Evolutionary conservation across 345 rosid genomes (phyloP), one percentile per base, ranked within the genome.

Genomic region (Firmiana major): DNA sequence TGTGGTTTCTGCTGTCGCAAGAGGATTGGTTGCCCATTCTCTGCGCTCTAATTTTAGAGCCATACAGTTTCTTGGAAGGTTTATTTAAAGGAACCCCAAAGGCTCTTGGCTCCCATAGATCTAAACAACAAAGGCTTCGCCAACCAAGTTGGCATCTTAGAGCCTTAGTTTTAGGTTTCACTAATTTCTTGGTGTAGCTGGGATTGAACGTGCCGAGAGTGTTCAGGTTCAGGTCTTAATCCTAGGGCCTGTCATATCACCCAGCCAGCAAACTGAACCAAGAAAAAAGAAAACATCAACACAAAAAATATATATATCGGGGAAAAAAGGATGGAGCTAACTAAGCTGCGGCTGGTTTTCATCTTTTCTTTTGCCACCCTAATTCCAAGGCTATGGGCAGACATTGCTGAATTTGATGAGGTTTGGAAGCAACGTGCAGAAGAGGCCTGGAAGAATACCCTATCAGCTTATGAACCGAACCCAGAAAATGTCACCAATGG

Each of bases 401-500:
- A 73, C 36, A 74, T 81, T 15, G 84, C 59, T 1, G 19, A 68
- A 7, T 80, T 40, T 49, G 92, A 87, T 31, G 84, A 81, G 9
- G 81, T 81, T 10, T 87, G 93, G 90, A 38, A 67, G 66, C 51
- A 77, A 16, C 78, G 90, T 11, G 85, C 82, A 0, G 79, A 82
- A 34, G 79, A 83, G 45, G 84, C 93, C 51, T 63, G 62, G 78
- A 76, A 85, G 16, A 63, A 71, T 4, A 69, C 85, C 63, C 15
- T 78, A 13, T 63, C 74, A 15, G 85, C 86, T 40, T 86, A 81
- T 21, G 60, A 83, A 0, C 73, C 83, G 0, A 10, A 62, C 70
- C 90, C 90, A 0, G 62, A 45, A 40, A 48, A 69, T 0, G 83
- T 86, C 71, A 71, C 81, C 36, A 53, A 46, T 0, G 70, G 68